Conservation (phyloP, 305 asterid genomes). For the Fraxinus baroniana region DNA sequence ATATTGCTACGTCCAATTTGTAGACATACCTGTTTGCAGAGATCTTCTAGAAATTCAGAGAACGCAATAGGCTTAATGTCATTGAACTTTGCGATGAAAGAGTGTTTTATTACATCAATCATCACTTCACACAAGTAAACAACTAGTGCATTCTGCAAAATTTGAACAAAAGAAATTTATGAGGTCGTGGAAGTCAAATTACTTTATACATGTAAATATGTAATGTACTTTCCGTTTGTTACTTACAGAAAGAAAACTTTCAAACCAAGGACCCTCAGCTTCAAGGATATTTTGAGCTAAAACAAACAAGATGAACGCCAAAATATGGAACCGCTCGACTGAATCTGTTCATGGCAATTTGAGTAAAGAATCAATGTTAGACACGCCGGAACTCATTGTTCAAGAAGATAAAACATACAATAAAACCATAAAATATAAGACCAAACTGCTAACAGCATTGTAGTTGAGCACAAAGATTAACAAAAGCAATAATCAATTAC, state of each 20-base stretch:
- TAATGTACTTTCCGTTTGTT: conserved; percentile 6
- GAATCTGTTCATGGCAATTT: conserved; percentile 61
- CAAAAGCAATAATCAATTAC: neutral
- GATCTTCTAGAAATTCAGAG: conserved; percentile 97
- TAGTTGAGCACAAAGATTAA: neutral
- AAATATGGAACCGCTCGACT: conserved; percentile 94
- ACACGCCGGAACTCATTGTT: neutral
- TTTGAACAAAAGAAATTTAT: conserved; percentile 23
- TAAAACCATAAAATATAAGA: conserved; percentile 4
- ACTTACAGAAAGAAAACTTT: conserved; percentile 79
- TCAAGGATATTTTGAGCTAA: conserved; percentile 94
- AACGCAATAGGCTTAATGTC: conserved; percentile 85
- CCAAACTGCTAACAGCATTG: neutral
- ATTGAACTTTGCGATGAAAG: conserved; percentile 94
- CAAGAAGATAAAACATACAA: neutral
- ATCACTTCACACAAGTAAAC: conserved; percentile 83
- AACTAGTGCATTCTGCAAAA: conserved; percentile 85
- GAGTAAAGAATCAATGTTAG: conserved; percentile 22
- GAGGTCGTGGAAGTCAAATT: neutral
- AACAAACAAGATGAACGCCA: conserved; percentile 87
- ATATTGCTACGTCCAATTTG: neutral
- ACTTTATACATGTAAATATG: neutral
- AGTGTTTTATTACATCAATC: conserved; percentile 91
- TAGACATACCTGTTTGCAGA: conserved; percentile 84
- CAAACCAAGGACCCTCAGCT: conserved; percentile 97